phyloP scores from a whole-genome alignment of 2,329 filamentous ascomycete genomes.

The Cadophora malorum region DNA sequence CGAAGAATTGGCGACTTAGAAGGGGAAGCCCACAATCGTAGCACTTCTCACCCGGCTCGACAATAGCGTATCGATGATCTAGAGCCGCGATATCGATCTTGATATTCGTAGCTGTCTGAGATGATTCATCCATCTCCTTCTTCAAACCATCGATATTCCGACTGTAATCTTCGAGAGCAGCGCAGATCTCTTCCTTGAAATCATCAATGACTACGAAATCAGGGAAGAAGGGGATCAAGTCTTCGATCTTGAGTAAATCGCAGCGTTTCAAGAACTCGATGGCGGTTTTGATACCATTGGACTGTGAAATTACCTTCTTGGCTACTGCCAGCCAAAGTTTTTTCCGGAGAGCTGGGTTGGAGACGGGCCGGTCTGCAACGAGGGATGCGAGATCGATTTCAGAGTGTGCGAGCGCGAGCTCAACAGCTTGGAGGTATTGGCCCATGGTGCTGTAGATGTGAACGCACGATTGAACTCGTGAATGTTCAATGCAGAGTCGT shows the following conservation, averaged over 20 bases:
- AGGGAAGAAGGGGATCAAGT: slow-evolving; percentile 96
- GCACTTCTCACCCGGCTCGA: slow-evolving; percentile 94
- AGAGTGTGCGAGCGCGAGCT: slow-evolving; percentile 87
- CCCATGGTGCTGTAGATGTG: slow-evolving; percentile 98
- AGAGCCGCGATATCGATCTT: slow-evolving; percentile 86
- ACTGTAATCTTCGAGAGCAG: slow-evolving; percentile 90
- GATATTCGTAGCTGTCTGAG: slow-evolving; percentile 88
- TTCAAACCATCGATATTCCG: slow-evolving; percentile 88
- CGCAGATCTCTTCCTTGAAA: slow-evolving; percentile 98
- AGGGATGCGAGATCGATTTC: slow-evolving; percentile 88
- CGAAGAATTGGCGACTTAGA: slow-evolving; percentile 92
- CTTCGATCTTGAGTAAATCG: slow-evolving; percentile 91
- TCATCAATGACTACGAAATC: slow-evolving; percentile 99
- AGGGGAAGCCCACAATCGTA: slow-evolving; percentile 87
- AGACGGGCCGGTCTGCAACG: slow-evolving; percentile 85
- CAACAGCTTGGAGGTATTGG: slow-evolving; percentile 91
- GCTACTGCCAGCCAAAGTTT: slow-evolving; percentile 95
- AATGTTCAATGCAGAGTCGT: slow-evolving; percentile 91
- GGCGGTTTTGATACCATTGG: slow-evolving; percentile 86
- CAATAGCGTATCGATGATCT: slow-evolving; percentile 91
- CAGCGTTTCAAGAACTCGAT: slow-evolving; percentile 94
- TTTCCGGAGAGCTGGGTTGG: slow-evolving; percentile 82
- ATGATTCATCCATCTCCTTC: slow-evolving; percentile 94
- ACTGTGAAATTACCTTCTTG: slow-evolving; percentile 88
- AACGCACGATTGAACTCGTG: slow-evolving; percentile 90